phyloP scores from a whole-genome alignment of 306 rosid species.

The Inga leiocalycina region DNA sequence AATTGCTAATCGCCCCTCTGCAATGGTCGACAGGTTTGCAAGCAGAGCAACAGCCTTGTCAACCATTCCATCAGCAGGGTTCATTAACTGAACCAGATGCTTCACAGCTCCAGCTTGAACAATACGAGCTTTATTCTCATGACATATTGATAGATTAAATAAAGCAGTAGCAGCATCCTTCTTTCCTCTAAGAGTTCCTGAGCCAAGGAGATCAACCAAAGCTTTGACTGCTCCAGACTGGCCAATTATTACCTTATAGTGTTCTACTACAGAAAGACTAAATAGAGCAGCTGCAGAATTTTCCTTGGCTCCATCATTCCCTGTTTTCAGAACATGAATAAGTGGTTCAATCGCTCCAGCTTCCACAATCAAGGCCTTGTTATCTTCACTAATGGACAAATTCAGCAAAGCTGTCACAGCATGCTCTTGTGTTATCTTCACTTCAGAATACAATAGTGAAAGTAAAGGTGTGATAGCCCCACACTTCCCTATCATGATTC shows the following conservation, averaged over 20 bases:
- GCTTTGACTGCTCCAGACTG: slow-evolving; percentile 88
- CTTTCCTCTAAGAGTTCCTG: slow-evolving; percentile 87
- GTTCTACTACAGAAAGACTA: slow-evolving; percentile 84
- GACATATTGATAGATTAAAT: slow-evolving; percentile 83
- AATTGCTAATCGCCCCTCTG: slow-evolving; percentile 75
- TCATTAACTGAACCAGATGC: slow-evolving; percentile 70
- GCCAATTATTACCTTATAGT: slow-evolving; percentile 82
- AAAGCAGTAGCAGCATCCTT: slow-evolving; percentile 97
- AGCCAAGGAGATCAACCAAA: slow-evolving; percentile 83
- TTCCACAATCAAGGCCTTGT: slow-evolving; percentile 79
- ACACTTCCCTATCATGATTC: slow-evolving; percentile 64
- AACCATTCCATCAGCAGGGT: slow-evolving; percentile 75
- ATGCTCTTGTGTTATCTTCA: slow-evolving; percentile 78
- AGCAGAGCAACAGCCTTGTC: slow-evolving; percentile 93
- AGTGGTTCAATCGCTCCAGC: slow-evolving; percentile 85
- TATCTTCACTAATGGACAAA: slow-evolving; percentile 73
- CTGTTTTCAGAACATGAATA: slow-evolving; percentile 78
- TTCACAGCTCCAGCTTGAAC: slow-evolving; percentile 94
- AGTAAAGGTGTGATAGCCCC: slow-evolving; percentile 73
- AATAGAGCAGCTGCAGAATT: slow-evolving; percentile 91
- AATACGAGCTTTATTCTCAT: slow-evolving; percentile 88
- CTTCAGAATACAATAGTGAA: slow-evolving; percentile 65
- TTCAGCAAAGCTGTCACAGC: slow-evolving; percentile 93
- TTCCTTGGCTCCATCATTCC: slow-evolving; percentile 81
- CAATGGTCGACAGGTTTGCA: slow-evolving; percentile 83